phyloP scores from a whole-genome alignment of 108 stramenopile species.

The Pseudonitzschia multiseries region DNA sequence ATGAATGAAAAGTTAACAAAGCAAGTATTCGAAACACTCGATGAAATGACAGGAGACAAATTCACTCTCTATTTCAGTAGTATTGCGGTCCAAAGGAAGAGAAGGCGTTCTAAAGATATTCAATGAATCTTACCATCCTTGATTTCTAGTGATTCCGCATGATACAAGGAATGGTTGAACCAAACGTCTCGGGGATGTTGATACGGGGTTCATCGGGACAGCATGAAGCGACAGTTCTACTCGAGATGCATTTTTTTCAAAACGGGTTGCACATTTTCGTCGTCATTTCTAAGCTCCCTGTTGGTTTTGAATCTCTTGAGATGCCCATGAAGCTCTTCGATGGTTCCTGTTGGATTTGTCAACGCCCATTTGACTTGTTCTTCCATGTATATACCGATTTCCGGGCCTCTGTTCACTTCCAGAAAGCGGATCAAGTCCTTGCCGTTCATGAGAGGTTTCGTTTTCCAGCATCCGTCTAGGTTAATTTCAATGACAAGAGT shows the following conservation, averaged over 20 bases:
- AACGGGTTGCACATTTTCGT: slow-evolving; percentile 20
- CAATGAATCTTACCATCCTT: too few relatives aligned
- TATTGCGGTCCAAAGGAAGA: too few relatives aligned
- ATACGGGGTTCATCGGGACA: too few relatives aligned
- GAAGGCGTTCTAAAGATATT: too few relatives aligned
- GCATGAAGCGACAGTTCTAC: not conserved
- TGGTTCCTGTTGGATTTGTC: slow-evolving; percentile 65
- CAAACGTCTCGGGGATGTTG: too few relatives aligned
- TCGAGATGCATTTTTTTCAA: slow-evolving; percentile 37
- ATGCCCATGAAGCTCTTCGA: slow-evolving; percentile 58
- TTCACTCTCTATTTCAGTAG: too few relatives aligned
- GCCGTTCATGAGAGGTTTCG: slow-evolving; percentile 72
- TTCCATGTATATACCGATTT: slow-evolving; percentile 61
- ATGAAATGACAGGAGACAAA: too few relatives aligned
- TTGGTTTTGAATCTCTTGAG: slow-evolving; percentile 50
- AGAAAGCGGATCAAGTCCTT: slow-evolving; percentile 64
- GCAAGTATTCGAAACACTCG: too few relatives aligned
- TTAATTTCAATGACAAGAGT: slow-evolving; percentile 41
- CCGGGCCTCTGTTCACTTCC: slow-evolving; percentile 58
- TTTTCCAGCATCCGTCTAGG: slow-evolving; percentile 76
- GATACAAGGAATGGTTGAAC: too few relatives aligned
- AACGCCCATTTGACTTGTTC: slow-evolving; percentile 84
- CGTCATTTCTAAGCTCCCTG: slow-evolving; percentile 39
- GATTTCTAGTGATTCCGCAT: too few relatives aligned
- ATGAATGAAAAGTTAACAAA: too few relatives aligned